Conservation (phyloP, 2,329 filamentous ascomycete species). For the Cladosporium sp. region DNA sequence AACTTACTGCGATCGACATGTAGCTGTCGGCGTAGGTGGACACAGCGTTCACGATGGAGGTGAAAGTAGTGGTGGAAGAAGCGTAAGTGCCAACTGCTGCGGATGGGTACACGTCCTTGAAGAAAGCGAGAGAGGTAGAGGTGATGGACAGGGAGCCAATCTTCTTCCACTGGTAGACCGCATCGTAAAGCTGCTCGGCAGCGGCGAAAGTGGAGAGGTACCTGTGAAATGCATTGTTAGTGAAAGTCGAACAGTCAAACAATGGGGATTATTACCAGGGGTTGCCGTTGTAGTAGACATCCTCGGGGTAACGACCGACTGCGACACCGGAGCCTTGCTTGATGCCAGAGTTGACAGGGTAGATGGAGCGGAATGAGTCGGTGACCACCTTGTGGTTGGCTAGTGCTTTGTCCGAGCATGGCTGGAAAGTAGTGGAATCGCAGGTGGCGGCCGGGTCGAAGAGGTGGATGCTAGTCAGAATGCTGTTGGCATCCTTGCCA, state of each 20-base stretch:
- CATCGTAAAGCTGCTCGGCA: constrained; percentile 75
- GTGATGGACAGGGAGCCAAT: constrained; percentile 62
- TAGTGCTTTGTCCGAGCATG: constrained; percentile 58
- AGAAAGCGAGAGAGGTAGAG: constrained; percentile 64
- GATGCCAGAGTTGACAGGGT: constrained; percentile 65
- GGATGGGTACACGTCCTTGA: constrained; percentile 59
- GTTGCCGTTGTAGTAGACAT: constrained; percentile 72
- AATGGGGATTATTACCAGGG: constrained; percentile 54
- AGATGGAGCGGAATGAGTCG: constrained; percentile 69
- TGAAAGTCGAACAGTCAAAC: neutral
- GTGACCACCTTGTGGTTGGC: constrained; percentile 73
- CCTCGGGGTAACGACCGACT: constrained; percentile 45
- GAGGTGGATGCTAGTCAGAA: constrained; percentile 52
- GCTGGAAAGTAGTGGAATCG: constrained; percentile 70
- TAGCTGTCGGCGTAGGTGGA: constrained; percentile 60
- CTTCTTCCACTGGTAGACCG: constrained; percentile 66
- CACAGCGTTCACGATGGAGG: constrained; percentile 55
- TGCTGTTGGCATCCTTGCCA: constrained; percentile 68
- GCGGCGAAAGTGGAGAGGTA: constrained; percentile 70
- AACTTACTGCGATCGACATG: constrained; percentile 32
- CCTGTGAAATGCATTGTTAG: constrained; percentile 10
- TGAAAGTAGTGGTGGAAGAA: constrained; percentile 37
- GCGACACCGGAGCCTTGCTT: constrained; percentile 53
- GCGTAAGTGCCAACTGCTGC: constrained; percentile 61
- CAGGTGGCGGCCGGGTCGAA: constrained; percentile 64